phyloP scores from a whole-genome alignment of 1,284 basidiomycete genomes.

The Veloboletus limbatus region DNA sequence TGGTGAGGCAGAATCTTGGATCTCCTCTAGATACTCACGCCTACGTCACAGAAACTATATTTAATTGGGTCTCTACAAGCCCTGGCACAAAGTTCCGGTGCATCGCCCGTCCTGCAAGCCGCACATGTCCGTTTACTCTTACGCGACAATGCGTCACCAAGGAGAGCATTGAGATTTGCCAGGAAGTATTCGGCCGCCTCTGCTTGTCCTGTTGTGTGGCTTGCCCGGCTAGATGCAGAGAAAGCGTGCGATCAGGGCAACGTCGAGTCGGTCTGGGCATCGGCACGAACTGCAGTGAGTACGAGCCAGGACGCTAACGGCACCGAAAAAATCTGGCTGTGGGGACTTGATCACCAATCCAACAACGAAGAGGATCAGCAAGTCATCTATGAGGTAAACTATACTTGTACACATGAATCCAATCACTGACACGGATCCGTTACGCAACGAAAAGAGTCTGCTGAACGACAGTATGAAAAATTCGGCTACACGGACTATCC shows the following conservation, averaged over 20 bases:
- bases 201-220: slow-evolving; percentile 45
- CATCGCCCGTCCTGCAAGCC: slow-evolving; percentile 42
- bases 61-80: slow-evolving; percentile 50
- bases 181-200: slow-evolving; percentile 42
- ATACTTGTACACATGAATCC: slow-evolving; percentile 1
- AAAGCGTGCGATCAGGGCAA: slow-evolving; percentile 31
- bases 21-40: slow-evolving; percentile 1
- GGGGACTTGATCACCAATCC: slow-evolving; percentile 41
- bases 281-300: slow-evolving; percentile 40
- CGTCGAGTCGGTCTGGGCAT: slow-evolving; percentile 38
- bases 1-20: slow-evolving; percentile 45
- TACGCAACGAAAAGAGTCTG: slow-evolving; percentile 36
- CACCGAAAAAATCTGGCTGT: slow-evolving; percentile 46
- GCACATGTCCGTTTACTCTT: slow-evolving; percentile 48
- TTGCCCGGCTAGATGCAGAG: slow-evolving; percentile 51
- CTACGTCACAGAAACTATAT: slow-evolving; percentile 45
- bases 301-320: slow-evolving; percentile 25
- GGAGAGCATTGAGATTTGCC: slow-evolving; percentile 41
- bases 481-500: slow-evolving; percentile 40
- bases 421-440: slow-evolving; percentile 12
- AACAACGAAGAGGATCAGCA: slow-evolving; percentile 24
- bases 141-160: slow-evolving; percentile 30
- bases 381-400: slow-evolving; percentile 40
- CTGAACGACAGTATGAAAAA: slow-evolving; percentile 49
- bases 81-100: slow-evolving; percentile 37